These are phyloP conservation scores for Gyrodon lividus DNA, from an alignment of 768 basidiomycete species.

Conservation along the genomic window DNA sequence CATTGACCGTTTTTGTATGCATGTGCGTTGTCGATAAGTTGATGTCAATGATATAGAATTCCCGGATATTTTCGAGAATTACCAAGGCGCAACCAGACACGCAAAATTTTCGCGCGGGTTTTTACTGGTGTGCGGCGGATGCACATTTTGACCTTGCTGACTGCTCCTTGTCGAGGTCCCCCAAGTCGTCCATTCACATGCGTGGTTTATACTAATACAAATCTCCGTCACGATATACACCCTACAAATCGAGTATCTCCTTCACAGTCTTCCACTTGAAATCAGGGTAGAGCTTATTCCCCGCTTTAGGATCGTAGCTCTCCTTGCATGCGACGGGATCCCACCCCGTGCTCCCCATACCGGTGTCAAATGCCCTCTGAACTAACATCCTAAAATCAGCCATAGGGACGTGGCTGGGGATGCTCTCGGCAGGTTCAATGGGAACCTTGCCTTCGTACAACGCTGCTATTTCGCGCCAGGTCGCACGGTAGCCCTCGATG, in stretches of 20 bases:
- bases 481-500: conserved; percentile 22
- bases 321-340: conserved; percentile 7
- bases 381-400: conserved; percentile 8
- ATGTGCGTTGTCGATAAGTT: not conserved
- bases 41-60: too few species aligned
- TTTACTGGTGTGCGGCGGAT: too few species aligned
- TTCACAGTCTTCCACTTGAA: conserved; percentile 22
- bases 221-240: not conserved
- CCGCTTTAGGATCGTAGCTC: conserved; percentile 13
- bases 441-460: conserved; percentile 10
- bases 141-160: too few species aligned
- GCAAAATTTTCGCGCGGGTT: too few species aligned
- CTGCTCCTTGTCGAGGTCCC: too few species aligned
- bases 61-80: too few species aligned
- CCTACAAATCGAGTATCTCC: conserved; percentile 1
- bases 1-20: not conserved
- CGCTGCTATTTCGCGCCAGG: conserved; percentile 12
- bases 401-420: conserved; percentile 17
- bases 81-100: too few species aligned
- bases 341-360: conserved; percentile 24
- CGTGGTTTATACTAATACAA: not conserved
- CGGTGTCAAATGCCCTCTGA: conserved; percentile 14
- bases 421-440: conserved; percentile 13
- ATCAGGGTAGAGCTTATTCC: conserved; percentile 20
- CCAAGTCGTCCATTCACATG: too few species aligned